These are phyloP conservation scores for Barnettozyma sp. DNA, from an alignment of 805 yeast genomes.

Conservation along the genomic window DNA sequence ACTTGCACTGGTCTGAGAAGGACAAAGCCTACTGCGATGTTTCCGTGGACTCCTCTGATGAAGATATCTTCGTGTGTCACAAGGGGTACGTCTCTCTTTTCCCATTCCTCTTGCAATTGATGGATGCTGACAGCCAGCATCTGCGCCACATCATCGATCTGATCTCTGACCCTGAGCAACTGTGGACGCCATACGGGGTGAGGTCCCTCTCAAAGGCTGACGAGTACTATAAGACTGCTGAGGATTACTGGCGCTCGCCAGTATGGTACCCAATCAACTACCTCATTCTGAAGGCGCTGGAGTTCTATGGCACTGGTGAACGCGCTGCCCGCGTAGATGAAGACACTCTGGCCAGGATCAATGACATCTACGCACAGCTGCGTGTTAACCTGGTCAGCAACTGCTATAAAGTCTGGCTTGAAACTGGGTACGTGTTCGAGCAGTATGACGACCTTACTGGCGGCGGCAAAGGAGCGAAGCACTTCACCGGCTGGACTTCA, in stretches of 20 bases:
- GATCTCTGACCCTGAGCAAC: conserved; percentile 60
- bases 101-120: conserved; percentile 72
- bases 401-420: conserved; percentile 59
- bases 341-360: conserved; percentile 29
- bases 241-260: conserved; percentile 94
- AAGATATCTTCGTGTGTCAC: conserved; percentile 69
- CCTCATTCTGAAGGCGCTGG: conserved; percentile 63
- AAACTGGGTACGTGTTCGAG: conserved; percentile 84
- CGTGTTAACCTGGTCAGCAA: conserved; percentile 64
- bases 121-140: conserved; percentile 42
- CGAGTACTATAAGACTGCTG: conserved; percentile 62
- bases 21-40: conserved; percentile 74
- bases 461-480: conserved; percentile 70
- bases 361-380: conserved; percentile 47
- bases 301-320: conserved; percentile 39
- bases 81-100: conserved; percentile 82
- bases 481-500: conserved; percentile 93
- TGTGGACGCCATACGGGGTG: conserved; percentile 76
- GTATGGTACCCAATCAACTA: conserved; percentile 92
- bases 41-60: conserved; percentile 67
- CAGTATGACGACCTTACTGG: conserved; percentile 81
- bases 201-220: conserved; percentile 72
- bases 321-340: conserved; percentile 23
- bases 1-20: conserved; percentile 72
- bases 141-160: conserved; percentile 47